phyloP scores from a whole-genome alignment of 1,284 basidiomycete genomes.

The Trichosporon faecale region DNA sequence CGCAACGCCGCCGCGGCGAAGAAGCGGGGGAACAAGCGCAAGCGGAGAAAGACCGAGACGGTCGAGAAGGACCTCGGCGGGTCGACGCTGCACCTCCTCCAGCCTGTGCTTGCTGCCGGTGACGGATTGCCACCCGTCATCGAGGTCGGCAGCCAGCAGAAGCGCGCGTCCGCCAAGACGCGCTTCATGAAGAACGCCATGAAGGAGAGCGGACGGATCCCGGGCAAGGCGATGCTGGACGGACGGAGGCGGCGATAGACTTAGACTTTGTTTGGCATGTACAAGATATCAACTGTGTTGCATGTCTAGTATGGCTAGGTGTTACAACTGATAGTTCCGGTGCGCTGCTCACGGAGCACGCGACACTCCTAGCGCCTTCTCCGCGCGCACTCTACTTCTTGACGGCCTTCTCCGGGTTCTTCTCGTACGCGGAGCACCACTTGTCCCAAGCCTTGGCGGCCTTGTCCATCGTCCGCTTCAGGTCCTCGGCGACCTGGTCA shows the following conservation, averaged over 20 bases:
- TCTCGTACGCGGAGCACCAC: slow-evolving; percentile 25
- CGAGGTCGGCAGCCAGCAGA: slow-evolving; percentile 13
- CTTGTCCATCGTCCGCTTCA: slow-evolving; percentile 24
- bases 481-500: slow-evolving; percentile 24
- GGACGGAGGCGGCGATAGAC: slow-evolving; percentile 27
- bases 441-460: slow-evolving; percentile 24
- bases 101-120: slow-evolving; percentile 20
- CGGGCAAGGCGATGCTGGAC: slow-evolving; percentile 33
- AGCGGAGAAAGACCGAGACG: slow-evolving; percentile 18
- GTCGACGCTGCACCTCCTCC: slow-evolving; percentile 30
- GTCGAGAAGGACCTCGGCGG: slow-evolving; percentile 14
- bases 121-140: slow-evolving; percentile 32
- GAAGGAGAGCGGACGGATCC: slow-evolving; percentile 34
- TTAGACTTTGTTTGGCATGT: not conserved
- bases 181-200: slow-evolving; percentile 39
- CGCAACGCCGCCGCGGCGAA: slow-evolving; percentile 10
- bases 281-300: not conserved
- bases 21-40: slow-evolving; percentile 16
- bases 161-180: slow-evolving; percentile 17
- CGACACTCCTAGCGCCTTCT: not conserved
- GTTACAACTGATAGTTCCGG: not conserved
- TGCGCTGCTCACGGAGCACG: not conserved
- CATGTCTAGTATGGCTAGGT: not conserved
- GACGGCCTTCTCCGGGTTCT: slow-evolving; percentile 26
- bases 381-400: slow-evolving; percentile 6